Percentiles rank a stretch among this genome's conserved stretches.
Conservation (phyloP, 768 basidiomycete species). For the Tephrocybe sp. region DNA sequence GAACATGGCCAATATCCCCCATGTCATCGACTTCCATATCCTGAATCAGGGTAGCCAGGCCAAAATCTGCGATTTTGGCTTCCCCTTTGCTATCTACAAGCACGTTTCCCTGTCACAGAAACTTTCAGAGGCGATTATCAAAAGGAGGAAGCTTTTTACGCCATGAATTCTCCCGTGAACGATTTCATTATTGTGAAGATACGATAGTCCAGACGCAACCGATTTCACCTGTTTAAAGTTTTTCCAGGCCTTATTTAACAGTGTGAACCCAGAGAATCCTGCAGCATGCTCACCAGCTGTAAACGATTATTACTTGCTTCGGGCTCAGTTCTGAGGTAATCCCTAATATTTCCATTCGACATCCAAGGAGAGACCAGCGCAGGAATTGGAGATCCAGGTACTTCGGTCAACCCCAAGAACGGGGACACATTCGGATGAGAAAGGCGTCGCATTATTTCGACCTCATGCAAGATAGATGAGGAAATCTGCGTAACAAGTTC, state of each 20-base stretch:
- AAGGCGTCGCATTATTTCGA: not conserved
- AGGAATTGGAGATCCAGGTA: not conserved
- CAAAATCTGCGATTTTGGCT: conserved; percentile 10
- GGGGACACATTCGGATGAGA: not conserved
- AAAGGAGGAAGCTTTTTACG: not conserved
- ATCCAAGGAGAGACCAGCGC: conserved; percentile 6
- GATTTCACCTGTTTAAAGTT: not conserved
- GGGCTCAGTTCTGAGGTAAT: not conserved
- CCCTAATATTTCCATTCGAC: not conserved
- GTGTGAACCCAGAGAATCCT: not conserved
- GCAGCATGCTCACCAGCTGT: not conserved
- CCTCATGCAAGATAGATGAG: not conserved
- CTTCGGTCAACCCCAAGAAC: not conserved
- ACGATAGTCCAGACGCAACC: not conserved
- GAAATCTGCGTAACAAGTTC: not conserved
- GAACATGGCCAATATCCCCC: not conserved
- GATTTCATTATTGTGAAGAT: conserved; percentile 3
- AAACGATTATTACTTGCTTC: not conserved
- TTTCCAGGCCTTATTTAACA: not conserved
- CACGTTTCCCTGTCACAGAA: conserved; percentile 9
- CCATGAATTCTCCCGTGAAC: conserved; percentile 8
- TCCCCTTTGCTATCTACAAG: conserved; percentile 4
- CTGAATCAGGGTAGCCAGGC: not conserved
- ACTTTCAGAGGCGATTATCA: not conserved
- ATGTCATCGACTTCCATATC: not conserved